Base-by-base conservation (phyloP, 2,329 filamentous ascomycete genomes). In the Beauveria bassiana region DNA sequence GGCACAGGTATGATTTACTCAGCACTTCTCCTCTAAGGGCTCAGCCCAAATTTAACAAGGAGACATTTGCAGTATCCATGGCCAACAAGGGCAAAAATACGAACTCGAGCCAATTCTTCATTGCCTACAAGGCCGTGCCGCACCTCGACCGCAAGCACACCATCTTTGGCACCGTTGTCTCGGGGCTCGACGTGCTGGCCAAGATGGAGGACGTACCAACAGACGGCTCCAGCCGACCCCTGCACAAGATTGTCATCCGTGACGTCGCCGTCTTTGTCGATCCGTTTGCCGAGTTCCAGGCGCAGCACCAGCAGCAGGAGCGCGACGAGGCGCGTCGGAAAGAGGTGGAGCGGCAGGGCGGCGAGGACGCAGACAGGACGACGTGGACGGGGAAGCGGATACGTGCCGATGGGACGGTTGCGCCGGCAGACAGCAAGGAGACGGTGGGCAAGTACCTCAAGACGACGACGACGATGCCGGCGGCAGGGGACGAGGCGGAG, bases 41-140 rank as follows among this genome's bases (percentile, higher is more conserved):
- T 22, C 49, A n/a, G 7, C 14, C 22, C n/a, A 24, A 38, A 52
- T 38, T 47, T 50, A 51, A 59, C 31, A 5, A 28, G 7, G 12
- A 24, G 3, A 14, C 12, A 18, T 14, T 20, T 5, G 14, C 34
- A 31, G 73, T 76, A 28, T 92, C 88, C 67, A 99, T 99, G 95
- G 95, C 95, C 46, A 99, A 99, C 75, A 99, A 99, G 72, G 95
- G 95, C 62, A 97, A 97, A 71, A 93, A 97, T 71, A 98, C 93
- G 24, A 99, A 99, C 75, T 95, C 90, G 9, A 91, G 86, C 67
- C 95, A 99, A 74, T 99, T 87, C 72, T 99, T 98, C 79, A 89
- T 99, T 70, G 90, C 89, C 0, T 99, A 99, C 74, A 87, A 91
- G 56, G 81, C 89, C 1, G 85, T 88, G 0, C 87, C 89, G 65